Conservation (phyloP, 345 rosid species). For the Gossypium raimondii region DNA sequence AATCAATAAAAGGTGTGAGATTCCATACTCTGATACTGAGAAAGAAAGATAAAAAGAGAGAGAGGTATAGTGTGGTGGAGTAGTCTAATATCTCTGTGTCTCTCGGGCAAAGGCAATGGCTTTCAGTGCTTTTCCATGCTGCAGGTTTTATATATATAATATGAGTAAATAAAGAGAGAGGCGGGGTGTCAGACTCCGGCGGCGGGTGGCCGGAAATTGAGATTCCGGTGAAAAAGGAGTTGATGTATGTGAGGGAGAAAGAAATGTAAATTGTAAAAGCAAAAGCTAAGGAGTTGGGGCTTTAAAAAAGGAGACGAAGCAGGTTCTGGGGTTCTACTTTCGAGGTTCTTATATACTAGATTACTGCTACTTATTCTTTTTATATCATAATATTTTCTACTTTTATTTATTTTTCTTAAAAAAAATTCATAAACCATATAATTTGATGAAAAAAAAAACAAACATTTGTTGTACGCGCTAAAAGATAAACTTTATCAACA, state of each 20-base stretch:
- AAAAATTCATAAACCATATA: no score
- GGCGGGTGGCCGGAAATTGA: neutral
- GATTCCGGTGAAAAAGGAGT: conserved; percentile 10
- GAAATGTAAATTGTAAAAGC: neutral
- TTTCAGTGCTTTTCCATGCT: conserved; percentile 30
- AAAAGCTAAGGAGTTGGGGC: neutral
- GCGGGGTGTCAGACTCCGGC: conserved; percentile 10
- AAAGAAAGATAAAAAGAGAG: neutral
- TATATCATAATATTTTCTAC: neutral
- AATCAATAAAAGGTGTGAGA: conserved; percentile 20
- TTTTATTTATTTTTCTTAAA: no score
- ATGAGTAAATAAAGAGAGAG: conserved; percentile 4
- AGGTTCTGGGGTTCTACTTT: conserved; percentile 3
- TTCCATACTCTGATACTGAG: conserved; percentile 27
- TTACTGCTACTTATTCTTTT: neutral
- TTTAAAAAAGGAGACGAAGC: conserved; percentile 1
- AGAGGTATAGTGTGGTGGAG: neutral
- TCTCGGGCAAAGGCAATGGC: conserved; percentile 11
- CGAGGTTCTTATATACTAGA: neutral
- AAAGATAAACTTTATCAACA: fast-evolving
- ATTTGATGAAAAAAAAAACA: no score
- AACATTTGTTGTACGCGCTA: fast-evolving
- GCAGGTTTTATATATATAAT: neutral
- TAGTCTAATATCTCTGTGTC: conserved; percentile 3
- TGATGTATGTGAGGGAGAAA: neutral